These are phyloP conservation scores for Sarocladiaceae sp. DNA, from an alignment of 2,329 filamentous ascomycete genomes.

Conservation along the genomic window DNA sequence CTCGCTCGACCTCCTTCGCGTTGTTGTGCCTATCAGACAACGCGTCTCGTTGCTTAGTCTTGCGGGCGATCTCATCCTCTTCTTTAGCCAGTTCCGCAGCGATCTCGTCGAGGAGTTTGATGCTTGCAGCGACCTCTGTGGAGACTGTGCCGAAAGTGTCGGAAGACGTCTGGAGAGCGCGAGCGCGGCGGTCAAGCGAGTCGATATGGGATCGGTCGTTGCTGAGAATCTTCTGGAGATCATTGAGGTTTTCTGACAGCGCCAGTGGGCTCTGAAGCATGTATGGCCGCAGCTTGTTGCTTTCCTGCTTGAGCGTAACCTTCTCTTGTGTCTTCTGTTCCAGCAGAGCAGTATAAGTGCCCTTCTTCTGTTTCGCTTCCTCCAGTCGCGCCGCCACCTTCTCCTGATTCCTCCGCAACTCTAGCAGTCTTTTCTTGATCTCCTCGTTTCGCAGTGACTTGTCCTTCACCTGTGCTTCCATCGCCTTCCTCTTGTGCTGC, in stretches of 20 bases:
- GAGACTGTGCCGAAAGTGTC: slow-evolving; percentile 85
- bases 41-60: slow-evolving; percentile 77
- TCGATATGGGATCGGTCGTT: slow-evolving; percentile 84
- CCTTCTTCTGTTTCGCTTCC: slow-evolving; percentile 76
- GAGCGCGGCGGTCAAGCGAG: slow-evolving; percentile 76
- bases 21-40: slow-evolving; percentile 85
- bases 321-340: slow-evolving; percentile 69
- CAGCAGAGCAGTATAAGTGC: slow-evolving; percentile 65
- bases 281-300: slow-evolving; percentile 85
- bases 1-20: slow-evolving; percentile 85
- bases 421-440: slow-evolving; percentile 74
- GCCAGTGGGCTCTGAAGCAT: slow-evolving; percentile 82
- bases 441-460: slow-evolving; percentile 85
- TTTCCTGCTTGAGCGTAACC: slow-evolving; percentile 74
- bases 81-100: slow-evolving; percentile 80
- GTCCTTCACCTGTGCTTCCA: slow-evolving; percentile 77
- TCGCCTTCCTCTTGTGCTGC: slow-evolving; percentile 71
- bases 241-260: slow-evolving; percentile 75
- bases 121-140: slow-evolving; percentile 81
- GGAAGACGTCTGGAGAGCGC: slow-evolving; percentile 84
- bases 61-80: slow-evolving; percentile 81
- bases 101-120: slow-evolving; percentile 86
- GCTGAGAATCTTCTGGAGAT: slow-evolving; percentile 73
- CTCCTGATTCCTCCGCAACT: slow-evolving; percentile 78
- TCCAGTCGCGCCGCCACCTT: slow-evolving; percentile 79